Evolutionary conservation across 1,139 yeast genomes (phyloP).

Genomic region (Protomyces inundatus): DNA sequence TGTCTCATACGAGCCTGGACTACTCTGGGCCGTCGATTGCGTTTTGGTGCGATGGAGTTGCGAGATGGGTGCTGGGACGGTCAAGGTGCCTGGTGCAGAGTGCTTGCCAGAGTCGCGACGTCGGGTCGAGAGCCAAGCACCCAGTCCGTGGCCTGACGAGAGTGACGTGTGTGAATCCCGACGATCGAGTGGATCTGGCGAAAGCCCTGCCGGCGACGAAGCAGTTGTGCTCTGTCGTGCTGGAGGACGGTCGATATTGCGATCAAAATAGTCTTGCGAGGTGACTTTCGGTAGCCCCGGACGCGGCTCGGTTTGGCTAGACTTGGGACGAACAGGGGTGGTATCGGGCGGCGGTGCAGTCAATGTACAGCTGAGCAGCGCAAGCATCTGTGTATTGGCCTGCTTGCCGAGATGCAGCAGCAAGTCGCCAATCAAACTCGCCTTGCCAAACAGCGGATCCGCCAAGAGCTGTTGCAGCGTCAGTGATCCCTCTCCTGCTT

Average conservation of each 20-base stretch:
- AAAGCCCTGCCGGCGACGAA: background rate
- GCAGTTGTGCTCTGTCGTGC: background rate
- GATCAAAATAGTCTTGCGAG: background rate
- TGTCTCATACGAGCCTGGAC: background rate
- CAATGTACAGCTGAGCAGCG: conserved; percentile 72
- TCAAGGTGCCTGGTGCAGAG: background rate
- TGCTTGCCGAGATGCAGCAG: conserved; percentile 58
- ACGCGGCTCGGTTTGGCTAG: background rate
- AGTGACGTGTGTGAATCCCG: background rate
- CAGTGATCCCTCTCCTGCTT: background rate
- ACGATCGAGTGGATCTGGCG: background rate
- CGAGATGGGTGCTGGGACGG: background rate
- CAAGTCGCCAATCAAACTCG: conserved; percentile 62
- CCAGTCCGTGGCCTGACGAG: background rate
- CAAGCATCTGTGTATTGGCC: conserved; percentile 81
- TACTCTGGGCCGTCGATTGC: background rate
- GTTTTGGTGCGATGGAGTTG: background rate
- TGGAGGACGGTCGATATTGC: conserved; percentile 10
- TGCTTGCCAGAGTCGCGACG: background rate
- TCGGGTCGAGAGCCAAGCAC: background rate
- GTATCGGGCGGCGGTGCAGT: conserved; percentile 29
- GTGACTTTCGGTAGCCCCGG: background rate
- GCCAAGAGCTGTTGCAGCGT: conserved; percentile 3
- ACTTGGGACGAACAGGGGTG: background rate
- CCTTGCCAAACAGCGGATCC: conserved; percentile 41